Percentiles rank a stretch among this genome's conserved stretches.
Evolutionary conservation across 139 green algal genomes (phyloP).

Genomic region (Dunaliella sp.): DNA sequence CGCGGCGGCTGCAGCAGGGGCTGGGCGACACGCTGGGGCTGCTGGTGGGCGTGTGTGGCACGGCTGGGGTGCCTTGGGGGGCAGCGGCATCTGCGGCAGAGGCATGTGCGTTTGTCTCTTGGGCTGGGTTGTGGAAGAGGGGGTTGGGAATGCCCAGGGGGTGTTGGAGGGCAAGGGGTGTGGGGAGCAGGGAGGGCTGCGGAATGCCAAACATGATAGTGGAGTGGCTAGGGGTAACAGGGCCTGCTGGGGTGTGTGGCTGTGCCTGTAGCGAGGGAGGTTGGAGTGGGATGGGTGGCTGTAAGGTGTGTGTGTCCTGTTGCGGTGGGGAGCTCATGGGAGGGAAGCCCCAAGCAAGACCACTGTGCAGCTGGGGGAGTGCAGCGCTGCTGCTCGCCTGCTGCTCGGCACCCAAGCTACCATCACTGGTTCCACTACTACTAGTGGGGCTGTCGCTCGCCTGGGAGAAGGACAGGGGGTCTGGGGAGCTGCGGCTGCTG

Average conservation of each 20-base stretch:
- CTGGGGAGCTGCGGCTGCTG: not conserved
- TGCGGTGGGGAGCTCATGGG: not conserved
- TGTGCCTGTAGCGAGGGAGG: too few relatives aligned
- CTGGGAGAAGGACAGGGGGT: not conserved
- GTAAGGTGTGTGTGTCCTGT: not conserved
- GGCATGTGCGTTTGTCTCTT: too few relatives aligned
- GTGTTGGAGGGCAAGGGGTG: not conserved
- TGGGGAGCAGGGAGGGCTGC: not conserved
- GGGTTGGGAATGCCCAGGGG: not conserved
- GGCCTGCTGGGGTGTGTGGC: too few relatives aligned
- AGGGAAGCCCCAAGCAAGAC: not conserved
- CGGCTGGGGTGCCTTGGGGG: not conserved
- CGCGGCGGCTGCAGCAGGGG: not conserved
- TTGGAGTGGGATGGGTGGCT: too few relatives aligned
- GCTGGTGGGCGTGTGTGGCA: too few relatives aligned
- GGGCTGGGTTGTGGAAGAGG: too few relatives aligned
- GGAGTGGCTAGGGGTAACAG: not conserved
- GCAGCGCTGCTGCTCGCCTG: not conserved
- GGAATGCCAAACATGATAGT: not conserved
- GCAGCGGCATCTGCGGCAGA: not conserved
- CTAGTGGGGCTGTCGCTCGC: not conserved
- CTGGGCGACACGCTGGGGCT: not conserved
- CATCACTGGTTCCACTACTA: not conserved
- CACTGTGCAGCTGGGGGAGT: not conserved
- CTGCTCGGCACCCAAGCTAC: too few relatives aligned